phyloP scores from a whole-genome alignment of 768 basidiomycete genomes.

The Tricholoma saponaceum region DNA sequence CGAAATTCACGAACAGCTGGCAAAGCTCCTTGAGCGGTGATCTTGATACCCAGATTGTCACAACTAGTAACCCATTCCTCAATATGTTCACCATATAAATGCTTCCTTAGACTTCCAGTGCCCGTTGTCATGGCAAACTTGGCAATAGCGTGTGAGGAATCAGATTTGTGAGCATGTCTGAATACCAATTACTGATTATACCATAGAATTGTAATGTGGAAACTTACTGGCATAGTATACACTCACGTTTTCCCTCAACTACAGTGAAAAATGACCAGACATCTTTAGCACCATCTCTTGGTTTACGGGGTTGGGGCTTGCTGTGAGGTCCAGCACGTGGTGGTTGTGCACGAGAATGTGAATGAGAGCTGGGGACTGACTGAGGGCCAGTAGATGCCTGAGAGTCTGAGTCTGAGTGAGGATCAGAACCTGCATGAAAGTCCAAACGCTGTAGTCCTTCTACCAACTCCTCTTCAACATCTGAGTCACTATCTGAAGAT shows the following conservation, averaged over 20 bases:
- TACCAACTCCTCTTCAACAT: no score
- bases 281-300: no score
- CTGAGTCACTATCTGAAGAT: no score
- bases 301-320: background rate
- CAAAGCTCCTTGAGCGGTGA: conserved; percentile 10
- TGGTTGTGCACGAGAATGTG: background rate
- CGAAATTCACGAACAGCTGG: background rate
- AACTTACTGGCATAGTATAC: no score
- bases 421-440: no score
- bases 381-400: no score
- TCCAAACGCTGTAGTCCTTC: no score
- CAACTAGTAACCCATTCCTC: conserved; percentile 12
- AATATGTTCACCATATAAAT: conserved; percentile 8
- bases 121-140: conserved; percentile 4
- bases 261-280: no score
- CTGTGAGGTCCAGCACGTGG: background rate
- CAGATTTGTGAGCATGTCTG: background rate
- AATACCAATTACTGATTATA: no score
- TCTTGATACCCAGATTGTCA: conserved; percentile 11
- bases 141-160: background rate
- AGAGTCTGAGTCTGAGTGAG: no score
- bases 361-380: background rate
- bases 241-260: no score
- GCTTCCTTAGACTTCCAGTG: conserved; percentile 3
- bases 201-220: no score